These are phyloP conservation scores for Tagetes erecta DNA, from an alignment of 129 eudicot genomes.

Conservation along the genomic window DNA sequence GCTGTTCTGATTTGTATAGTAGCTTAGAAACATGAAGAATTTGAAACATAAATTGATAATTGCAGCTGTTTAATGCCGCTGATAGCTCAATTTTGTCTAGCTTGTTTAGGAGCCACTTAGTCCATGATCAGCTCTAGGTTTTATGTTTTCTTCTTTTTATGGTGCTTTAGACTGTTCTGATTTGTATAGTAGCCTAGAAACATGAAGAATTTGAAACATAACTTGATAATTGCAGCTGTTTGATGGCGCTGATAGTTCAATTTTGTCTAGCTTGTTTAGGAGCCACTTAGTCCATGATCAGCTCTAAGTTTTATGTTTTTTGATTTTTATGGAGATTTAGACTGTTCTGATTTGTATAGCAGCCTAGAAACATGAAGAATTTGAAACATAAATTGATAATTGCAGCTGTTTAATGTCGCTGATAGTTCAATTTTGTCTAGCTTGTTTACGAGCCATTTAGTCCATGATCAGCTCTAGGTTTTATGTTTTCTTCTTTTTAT, in stretches of 20 bases:
- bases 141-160: neutral
- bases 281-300: slow-evolving; percentile 14
- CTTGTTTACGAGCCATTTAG: too few species aligned
- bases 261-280: neutral
- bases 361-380: neutral
- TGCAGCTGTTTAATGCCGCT: too few species aligned
- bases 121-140: slow-evolving; percentile 16
- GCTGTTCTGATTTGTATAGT: too few species aligned
- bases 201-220: slow-evolving; percentile 1
- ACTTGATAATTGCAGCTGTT: slow-evolving; percentile 10
- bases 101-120: slow-evolving; percentile 1
- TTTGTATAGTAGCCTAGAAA: slow-evolving; percentile 5
- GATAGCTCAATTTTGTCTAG: neutral
- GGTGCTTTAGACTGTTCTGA: slow-evolving; percentile 10
- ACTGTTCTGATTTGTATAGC: neutral
- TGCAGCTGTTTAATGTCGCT: slow-evolving; percentile 8
- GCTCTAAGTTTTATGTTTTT: neutral
- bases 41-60: too few species aligned
- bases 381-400: slow-evolving; percentile 14
- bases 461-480: too few species aligned
- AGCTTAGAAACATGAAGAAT: too few species aligned
- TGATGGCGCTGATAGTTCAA: slow-evolving; percentile 1
- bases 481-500: too few species aligned
- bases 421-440: neutral
- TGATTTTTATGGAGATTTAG: neutral